These are phyloP conservation scores for Coniella lustricola DNA, from an alignment of 2,329 filamentous ascomycete genomes.

Conservation along the genomic window DNA sequence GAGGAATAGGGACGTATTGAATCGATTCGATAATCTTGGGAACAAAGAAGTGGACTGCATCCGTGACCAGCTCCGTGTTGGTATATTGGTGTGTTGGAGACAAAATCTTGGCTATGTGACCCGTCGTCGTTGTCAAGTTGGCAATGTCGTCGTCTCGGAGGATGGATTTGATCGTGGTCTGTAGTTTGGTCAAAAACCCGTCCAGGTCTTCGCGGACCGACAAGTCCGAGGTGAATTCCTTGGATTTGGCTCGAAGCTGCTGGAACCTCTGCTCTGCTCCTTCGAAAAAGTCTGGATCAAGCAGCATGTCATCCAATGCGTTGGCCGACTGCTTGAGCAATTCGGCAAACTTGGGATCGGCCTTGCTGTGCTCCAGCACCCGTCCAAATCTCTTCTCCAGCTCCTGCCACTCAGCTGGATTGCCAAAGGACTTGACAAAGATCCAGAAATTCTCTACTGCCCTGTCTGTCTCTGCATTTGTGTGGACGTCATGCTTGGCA, in stretches of 20 bases:
- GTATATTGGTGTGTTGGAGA: conserved; percentile 57
- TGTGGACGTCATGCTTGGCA: conserved; percentile 62
- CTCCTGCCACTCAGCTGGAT: conserved; percentile 65
- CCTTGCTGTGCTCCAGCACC: conserved; percentile 65
- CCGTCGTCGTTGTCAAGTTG: conserved; percentile 58
- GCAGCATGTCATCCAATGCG: conserved; percentile 73
- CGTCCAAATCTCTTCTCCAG: conserved; percentile 62
- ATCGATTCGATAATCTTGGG: conserved; percentile 70
- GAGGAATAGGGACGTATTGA: conserved; percentile 83
- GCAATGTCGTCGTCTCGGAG: conserved; percentile 65
- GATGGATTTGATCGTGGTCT: conserved; percentile 61
- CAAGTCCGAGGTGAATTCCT: conserved; percentile 60
- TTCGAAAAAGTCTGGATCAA: conserved; percentile 79
- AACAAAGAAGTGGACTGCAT: conserved; percentile 72
- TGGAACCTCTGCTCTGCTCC: conserved; percentile 53
- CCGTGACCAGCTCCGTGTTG: conserved; percentile 66
- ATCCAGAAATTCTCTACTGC: conserved; percentile 76
- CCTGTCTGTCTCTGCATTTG: conserved; percentile 67
- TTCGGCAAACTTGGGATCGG: conserved; percentile 75
- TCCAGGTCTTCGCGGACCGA: conserved; percentile 68
- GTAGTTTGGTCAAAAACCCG: conserved; percentile 60
- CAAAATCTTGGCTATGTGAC: conserved; percentile 62
- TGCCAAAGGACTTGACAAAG: conserved; percentile 73
- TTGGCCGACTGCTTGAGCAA: conserved; percentile 67
- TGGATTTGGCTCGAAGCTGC: conserved; percentile 45